These are phyloP conservation scores for Suillus spraguei DNA, from an alignment of 768 basidiomycete species.

Conservation along the genomic window DNA sequence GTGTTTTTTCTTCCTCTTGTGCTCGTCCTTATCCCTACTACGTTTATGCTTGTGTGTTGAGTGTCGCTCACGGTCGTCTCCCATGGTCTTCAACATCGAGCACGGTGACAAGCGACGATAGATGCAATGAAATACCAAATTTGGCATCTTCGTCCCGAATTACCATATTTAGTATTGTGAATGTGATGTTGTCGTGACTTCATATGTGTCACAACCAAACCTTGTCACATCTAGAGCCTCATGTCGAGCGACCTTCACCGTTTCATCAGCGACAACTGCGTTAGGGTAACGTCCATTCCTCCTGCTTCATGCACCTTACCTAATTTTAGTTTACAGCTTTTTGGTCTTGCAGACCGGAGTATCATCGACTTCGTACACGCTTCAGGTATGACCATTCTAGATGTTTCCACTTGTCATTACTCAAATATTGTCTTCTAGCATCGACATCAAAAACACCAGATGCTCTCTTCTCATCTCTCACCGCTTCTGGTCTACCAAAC, in stretches of 20 bases:
- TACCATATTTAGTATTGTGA: background rate
- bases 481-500: conserved; percentile 78
- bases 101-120: background rate
- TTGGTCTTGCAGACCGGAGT: conserved; percentile 81
- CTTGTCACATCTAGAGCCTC: conserved; percentile 4
- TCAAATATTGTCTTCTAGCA: conserved; percentile 45
- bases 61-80: conserved; percentile 18
- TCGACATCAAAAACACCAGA: conserved; percentile 82
- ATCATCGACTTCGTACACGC: conserved; percentile 89
- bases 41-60: conserved; percentile 29
- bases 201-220: background rate
- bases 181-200: background rate
- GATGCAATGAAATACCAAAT: background rate
- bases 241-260: conserved; percentile 70
- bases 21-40: conserved; percentile 39
- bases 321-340: conserved; percentile 53
- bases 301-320: background rate
- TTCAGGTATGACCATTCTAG: conserved; percentile 55
- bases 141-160: background rate
- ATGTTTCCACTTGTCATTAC: conserved; percentile 8
- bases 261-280: conserved; percentile 79
- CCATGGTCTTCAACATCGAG: conserved; percentile 21
- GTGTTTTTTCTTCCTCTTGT: conserved; percentile 57
- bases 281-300: conserved; percentile 50
- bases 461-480: conserved; percentile 73